Percentiles rank a stretch among this genome's conserved stretches.
phyloP scores from a whole-genome alignment of 1,284 basidiomycete species.

The Ustilago loliicola region DNA sequence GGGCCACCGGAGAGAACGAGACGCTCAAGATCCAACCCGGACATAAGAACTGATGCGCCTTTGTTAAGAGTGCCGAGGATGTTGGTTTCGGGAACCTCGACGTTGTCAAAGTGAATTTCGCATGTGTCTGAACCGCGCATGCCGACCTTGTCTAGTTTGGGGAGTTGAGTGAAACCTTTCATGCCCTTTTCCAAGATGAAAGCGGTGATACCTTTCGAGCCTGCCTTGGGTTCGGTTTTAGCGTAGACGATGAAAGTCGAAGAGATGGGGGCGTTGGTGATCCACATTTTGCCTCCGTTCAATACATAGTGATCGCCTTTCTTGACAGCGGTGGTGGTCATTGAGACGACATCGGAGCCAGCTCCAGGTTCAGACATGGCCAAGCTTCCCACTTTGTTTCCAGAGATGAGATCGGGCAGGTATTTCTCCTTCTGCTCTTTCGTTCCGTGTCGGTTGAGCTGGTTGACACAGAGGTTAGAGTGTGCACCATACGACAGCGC shows the following conservation, averaged over 20 bases:
- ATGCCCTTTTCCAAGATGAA: constrained; percentile 88
- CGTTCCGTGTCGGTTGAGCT: constrained; percentile 89
- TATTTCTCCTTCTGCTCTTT: constrained; percentile 87
- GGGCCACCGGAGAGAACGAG: constrained; percentile 90
- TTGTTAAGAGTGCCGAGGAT: constrained; percentile 83
- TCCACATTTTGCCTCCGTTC: constrained; percentile 96
- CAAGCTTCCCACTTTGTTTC: constrained; percentile 86
- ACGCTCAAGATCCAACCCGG: constrained; percentile 90
- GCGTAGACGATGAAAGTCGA: constrained; percentile 93
- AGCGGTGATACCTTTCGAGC: constrained; percentile 89
- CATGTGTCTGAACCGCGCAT: constrained; percentile 97
- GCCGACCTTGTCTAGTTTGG: constrained; percentile 93
- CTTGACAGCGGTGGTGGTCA: constrained; percentile 83
- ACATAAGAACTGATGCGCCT: constrained; percentile 91
- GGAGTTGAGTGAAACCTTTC: constrained; percentile 87
- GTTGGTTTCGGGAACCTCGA: constrained; percentile 84
- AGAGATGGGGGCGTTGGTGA: constrained; percentile 92
- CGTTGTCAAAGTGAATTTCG: constrained; percentile 91
- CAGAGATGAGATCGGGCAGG: constrained; percentile 84
- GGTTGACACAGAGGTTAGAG: constrained; percentile 71
- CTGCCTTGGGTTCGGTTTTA: constrained; percentile 83
- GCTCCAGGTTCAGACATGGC: constrained; percentile 94
- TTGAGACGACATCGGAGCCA: constrained; percentile 92
- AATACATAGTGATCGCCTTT: constrained; percentile 81
- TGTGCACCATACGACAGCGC: constrained; percentile 94